Conservation (phyloP, 345 rosid species). For the Fremontodendron californicum region DNA sequence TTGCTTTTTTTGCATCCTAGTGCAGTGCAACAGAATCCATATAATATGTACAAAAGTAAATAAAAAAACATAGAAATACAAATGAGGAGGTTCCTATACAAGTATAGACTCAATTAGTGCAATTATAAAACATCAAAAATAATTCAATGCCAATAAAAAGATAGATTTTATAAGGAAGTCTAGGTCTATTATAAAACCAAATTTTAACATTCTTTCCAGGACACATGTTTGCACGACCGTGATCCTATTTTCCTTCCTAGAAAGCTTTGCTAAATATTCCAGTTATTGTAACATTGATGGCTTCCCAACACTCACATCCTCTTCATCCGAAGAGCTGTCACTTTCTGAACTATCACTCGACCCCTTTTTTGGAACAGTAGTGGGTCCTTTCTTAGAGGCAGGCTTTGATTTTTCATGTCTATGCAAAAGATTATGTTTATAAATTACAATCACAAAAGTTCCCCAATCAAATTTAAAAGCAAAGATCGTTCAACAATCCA, state of each 20-base stretch:
- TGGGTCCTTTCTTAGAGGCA: constrained; percentile 20
- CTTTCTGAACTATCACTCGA: too few species aligned
- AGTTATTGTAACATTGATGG: background rate
- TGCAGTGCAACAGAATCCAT: background rate
- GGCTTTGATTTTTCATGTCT: constrained; percentile 26
- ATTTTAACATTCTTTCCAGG: too few species aligned
- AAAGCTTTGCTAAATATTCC: too few species aligned
- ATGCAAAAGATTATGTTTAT: background rate
- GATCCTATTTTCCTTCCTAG: too few species aligned
- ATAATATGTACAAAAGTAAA: too few species aligned
- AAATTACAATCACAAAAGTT: background rate
- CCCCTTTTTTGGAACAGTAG: constrained; percentile 14
- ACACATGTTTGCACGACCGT: too few species aligned
- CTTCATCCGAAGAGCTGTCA: too few species aligned
- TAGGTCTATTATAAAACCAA: too few species aligned
- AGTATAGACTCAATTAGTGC: background rate
- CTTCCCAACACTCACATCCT: too few species aligned
- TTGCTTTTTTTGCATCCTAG: background rate
- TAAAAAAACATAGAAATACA: background rate
- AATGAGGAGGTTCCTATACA: background rate
- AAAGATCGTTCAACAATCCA: background rate
- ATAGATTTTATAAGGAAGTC: too few species aligned
- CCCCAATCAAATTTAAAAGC: background rate
- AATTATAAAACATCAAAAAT: background rate
- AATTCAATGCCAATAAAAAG: background rate